Base-by-base conservation (phyloP, 225 moss, liverwort and hornwort species). In the Pleurozium schreberi region DNA sequence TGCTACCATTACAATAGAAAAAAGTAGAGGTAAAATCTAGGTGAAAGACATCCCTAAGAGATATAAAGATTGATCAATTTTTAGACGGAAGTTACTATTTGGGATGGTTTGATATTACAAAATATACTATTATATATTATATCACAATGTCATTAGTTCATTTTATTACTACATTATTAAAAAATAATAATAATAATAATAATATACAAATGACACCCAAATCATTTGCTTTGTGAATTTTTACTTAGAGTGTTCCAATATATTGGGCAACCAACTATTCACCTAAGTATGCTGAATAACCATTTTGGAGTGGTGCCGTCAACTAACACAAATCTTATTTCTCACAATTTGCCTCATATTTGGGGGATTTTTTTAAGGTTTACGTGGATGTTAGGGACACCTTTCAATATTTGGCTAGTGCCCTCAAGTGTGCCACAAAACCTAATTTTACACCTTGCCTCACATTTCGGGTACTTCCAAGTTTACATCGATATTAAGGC, bases 291-390 rank as follows among this genome's bases (percentile, higher is more conserved):
- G 9, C 6, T 10, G 10, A 10, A 18, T 18, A 6, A 10, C 0
- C 31, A 74, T 47, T 74, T 74, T 18, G 18, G 6, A 31, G 1
- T 75, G 5, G 25, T 69, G 0, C 23, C 13, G 0, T 40, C 14
- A 42, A 47, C 3, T 10, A 7, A 4, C 0, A 47, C 11, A 30
- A 49, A 31, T 11, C 1, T 12, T 47, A 28, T 49, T 50, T 50
- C 33, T 33, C 5, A 50, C 2, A 21, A 0, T 20, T 34, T 33
- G 1, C 1, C 20, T 75, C 7, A 50, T 8, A 50, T 75, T 43
- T 33, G 7, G 12, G 2, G 0, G 2, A 33, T 50, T 50, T 49
- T 34, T 0, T 5, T n/a, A n/a, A 4, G 4, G 3, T 33, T 33
- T 20, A 8, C 2, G 34, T 12, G 2, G 4, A 47, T 74, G 43